Conservation (phyloP, 202 grass and related monocot genomes). For the Hordeum pubiflorum region DNA sequence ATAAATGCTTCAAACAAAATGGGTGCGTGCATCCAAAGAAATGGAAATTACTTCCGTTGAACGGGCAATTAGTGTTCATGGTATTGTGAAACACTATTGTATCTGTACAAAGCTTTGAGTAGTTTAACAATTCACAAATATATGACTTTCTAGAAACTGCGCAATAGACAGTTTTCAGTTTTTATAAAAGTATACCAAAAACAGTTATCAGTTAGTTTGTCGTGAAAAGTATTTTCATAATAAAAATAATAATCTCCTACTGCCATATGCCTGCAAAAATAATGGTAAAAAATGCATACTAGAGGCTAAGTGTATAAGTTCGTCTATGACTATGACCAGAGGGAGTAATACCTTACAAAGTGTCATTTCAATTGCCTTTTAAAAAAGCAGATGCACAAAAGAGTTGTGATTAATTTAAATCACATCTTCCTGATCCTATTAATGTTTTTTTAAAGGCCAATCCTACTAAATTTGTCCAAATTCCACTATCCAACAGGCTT, state of each 20-base stretch:
- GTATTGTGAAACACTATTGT: too few relatives aligned
- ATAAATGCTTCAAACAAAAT: too few relatives aligned
- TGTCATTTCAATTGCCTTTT: neutral
- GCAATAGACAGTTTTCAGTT: neutral
- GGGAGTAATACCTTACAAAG: neutral
- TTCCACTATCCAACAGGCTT: neutral
- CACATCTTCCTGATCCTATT: neutral
- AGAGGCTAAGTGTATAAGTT: neutral
- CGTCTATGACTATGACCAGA: neutral
- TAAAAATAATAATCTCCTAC: neutral
- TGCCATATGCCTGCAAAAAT: neutral
- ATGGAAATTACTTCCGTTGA: too few relatives aligned
- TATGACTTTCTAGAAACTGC: neutral
- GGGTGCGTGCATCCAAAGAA: too few relatives aligned
- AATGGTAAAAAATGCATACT: neutral
- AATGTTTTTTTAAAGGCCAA: neutral
- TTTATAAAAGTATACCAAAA: neutral
- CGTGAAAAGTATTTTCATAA: neutral
- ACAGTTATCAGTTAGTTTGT: neutral
- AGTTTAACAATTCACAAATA: neutral
- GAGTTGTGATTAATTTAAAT: neutral
- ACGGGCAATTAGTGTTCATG: too few relatives aligned
- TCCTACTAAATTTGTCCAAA: neutral
- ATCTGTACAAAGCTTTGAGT: neutral
- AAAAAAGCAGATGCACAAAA: neutral